Evolutionary conservation across 2,329 filamentous ascomycete genomes (phyloP), one percentile per base, ranked within the genome.

Genomic region (Colletotrichum cuscutae): DNA sequence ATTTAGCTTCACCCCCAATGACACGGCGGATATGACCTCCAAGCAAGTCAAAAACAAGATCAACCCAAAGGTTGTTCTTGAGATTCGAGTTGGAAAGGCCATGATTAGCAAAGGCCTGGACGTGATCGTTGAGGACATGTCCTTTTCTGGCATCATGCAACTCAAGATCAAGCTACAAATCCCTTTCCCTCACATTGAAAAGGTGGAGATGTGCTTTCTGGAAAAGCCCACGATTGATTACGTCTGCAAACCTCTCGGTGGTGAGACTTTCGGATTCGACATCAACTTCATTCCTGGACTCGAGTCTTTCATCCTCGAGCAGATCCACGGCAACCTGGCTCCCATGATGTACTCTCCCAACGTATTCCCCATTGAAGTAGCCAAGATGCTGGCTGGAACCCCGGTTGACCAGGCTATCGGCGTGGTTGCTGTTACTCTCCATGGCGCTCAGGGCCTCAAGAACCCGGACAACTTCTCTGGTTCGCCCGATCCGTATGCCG

Each of bases 291-390:
- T 99, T 77, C 97, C 97, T 22, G 96, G 96, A 77, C 89, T 99
- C 28, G 95, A 98, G 82, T 89, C 83, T 69, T 99, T 99, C 83
- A 99, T 99, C 78, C 91, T 94, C 80, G 97, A 99, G 78, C 95
- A 97, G 84, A 97, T 99, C 65, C 97, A 99, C 82, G 94, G 93
- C 75, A 98, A 96, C 79, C 85, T 99, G 62, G 93, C 91, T 2
- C 97, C 97, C 0, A 98, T 99, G 93, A 98, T 99, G 95, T 99
- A 99, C 80, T 92, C 91, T 49, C 97, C 97, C 9, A 98, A 99
- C 77, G 95, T 98, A 62, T 99, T 99, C 87, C 97, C 97, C 19
- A 97, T 99, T 76, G 97, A 99, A 80, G 95, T 99, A 69, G 97
- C 97, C 77, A 98, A 99, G 88, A 97, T 99, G 94, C 88, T 99